Percentiles rank a stretch among this genome's conserved stretches.
These are phyloP conservation scores for Coniferiporia weirii DNA, from an alignment of 1,284 basidiomycete species.

Conservation along the genomic window DNA sequence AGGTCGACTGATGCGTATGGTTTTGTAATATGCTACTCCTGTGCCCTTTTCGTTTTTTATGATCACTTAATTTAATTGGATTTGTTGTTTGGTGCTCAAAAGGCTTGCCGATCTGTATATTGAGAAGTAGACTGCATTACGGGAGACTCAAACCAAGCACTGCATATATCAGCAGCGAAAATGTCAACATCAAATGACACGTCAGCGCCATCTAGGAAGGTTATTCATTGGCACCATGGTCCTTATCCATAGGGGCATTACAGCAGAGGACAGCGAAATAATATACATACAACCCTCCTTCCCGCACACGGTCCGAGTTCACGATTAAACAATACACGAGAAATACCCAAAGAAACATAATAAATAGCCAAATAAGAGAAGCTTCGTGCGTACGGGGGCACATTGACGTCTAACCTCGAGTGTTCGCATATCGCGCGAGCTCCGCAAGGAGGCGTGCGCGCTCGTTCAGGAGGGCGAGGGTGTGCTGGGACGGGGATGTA, in stretches of 20 bases:
- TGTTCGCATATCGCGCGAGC: constrained; percentile 33
- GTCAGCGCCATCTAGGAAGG: too few species aligned
- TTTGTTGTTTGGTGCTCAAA: neutral
- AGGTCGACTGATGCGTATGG: constrained; percentile 20
- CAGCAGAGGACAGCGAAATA: too few species aligned
- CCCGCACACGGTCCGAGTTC: too few species aligned
- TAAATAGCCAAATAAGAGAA: neutral
- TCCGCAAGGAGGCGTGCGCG: constrained; percentile 44
- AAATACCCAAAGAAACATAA: too few species aligned
- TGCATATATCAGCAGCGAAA: too few species aligned
- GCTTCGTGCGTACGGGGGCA: neutral
- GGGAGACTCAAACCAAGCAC: too few species aligned
- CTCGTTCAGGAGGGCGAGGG: constrained; percentile 44
- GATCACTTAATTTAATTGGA: neutral
- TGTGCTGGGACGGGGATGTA: constrained; percentile 37
- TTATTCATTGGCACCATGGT: too few species aligned
- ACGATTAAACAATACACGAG: too few species aligned
- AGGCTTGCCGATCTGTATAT: neutral
- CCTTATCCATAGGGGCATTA: too few species aligned
- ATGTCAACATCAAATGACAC: too few species aligned
- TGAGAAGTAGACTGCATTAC: too few species aligned
- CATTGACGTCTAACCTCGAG: neutral
- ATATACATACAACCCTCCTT: too few species aligned
- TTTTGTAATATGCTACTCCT: neutral
- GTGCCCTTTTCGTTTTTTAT: neutral